These are phyloP conservation scores for Cystobasidium sp. DNA, from an alignment of 1,284 basidiomycete species.

Conservation along the genomic window DNA sequence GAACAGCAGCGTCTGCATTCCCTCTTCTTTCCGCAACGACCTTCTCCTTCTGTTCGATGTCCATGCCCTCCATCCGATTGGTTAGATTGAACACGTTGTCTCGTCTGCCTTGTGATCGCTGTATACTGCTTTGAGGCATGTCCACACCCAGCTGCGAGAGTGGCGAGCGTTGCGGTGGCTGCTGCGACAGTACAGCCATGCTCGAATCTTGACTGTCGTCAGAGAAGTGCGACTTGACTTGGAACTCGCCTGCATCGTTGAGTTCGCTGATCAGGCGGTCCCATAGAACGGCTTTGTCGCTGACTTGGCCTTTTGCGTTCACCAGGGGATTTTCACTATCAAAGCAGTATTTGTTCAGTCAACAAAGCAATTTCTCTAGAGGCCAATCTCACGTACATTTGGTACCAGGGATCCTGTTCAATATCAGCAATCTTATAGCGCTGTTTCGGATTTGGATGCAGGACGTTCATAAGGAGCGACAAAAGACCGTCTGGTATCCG, in stretches of 20 bases:
- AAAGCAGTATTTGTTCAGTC: background rate
- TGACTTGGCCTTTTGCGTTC: slow-evolving; percentile 43
- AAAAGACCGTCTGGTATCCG: slow-evolving; percentile 61
- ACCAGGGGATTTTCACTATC: slow-evolving; percentile 47
- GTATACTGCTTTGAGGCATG: slow-evolving; percentile 25
- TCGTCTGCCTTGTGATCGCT: slow-evolving; percentile 4
- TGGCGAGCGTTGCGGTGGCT: slow-evolving; percentile 1
- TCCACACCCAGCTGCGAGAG: slow-evolving; percentile 11
- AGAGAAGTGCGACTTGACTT: slow-evolving; percentile 35
- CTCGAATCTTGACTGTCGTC: slow-evolving; percentile 15
- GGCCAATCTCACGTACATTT: slow-evolving; percentile 60
- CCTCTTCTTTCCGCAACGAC: slow-evolving; percentile 24
- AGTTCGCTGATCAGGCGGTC: slow-evolving; percentile 39
- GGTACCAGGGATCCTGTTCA: slow-evolving; percentile 76
- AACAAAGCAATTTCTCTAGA: background rate
- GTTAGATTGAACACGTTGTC: slow-evolving; percentile 24
- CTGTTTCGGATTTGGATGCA: slow-evolving; percentile 72
- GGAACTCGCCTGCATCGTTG: slow-evolving; percentile 44
- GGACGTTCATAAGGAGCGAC: slow-evolving; percentile 70
- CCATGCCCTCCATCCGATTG: slow-evolving; percentile 21
- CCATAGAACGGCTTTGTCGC: slow-evolving; percentile 35
- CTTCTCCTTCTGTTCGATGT: slow-evolving; percentile 20
- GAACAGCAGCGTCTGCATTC: slow-evolving; percentile 32
- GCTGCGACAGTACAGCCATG: slow-evolving; percentile 15
- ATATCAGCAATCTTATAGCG: slow-evolving; percentile 75